Evolutionary conservation across 805 yeast genomes (phyloP).

Genomic region (Candida insectorum): DNA sequence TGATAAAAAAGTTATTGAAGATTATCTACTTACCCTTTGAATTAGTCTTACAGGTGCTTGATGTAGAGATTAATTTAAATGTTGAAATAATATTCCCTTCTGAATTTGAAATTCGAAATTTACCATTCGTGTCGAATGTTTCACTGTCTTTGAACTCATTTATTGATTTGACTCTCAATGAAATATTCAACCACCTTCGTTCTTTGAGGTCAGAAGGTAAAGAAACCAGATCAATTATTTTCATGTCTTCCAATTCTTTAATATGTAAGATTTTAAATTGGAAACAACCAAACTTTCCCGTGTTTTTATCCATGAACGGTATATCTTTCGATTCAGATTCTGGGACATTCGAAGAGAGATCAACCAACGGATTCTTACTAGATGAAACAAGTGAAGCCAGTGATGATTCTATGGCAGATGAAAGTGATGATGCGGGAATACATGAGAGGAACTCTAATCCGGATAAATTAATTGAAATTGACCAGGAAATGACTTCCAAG

Average conservation of each 20-base stretch:
- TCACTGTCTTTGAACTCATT: slow-evolving; percentile 61
- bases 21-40: slow-evolving; percentile 58
- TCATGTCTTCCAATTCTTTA: slow-evolving; percentile 81
- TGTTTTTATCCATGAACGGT: slow-evolving; percentile 79
- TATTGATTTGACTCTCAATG: slow-evolving; percentile 69
- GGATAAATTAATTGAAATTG: slow-evolving; percentile 20
- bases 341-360: slow-evolving; percentile 34
- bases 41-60: slow-evolving; percentile 52
- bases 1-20: slow-evolving; percentile 43
- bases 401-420: slow-evolving; percentile 14
- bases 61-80: slow-evolving; percentile 60
- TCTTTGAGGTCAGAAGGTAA: slow-evolving; percentile 26
- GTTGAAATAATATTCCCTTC: slow-evolving; percentile 80
- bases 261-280: slow-evolving; percentile 94
- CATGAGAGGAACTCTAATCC: slow-evolving; percentile 10
- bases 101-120: slow-evolving; percentile 31
- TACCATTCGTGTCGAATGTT: slow-evolving; percentile 40
- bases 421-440: slow-evolving; percentile 11
- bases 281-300: slow-evolving; percentile 99
- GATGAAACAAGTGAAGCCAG: slow-evolving; percentile 3
- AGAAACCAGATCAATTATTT: slow-evolving; percentile 62
- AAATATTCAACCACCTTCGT: slow-evolving; percentile 75
- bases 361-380: slow-evolving; percentile 39
- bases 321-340: slow-evolving; percentile 32
- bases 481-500: slow-evolving; percentile 46